phyloP scores from a whole-genome alignment of 345 rosid species.

The Sonneratia alba region DNA sequence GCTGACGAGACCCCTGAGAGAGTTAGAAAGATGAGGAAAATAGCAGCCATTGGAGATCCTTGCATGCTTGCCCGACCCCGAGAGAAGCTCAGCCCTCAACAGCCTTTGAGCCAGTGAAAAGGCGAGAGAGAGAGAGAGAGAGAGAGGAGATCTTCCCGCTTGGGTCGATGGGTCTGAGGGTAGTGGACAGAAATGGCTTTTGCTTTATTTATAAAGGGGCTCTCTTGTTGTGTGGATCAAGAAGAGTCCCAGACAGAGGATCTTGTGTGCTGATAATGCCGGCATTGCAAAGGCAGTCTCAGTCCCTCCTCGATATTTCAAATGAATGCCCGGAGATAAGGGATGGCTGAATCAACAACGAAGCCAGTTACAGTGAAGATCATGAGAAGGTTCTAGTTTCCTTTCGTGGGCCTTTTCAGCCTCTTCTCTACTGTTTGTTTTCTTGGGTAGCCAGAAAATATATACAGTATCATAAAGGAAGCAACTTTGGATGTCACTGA shows the following conservation, averaged over 20 bases:
- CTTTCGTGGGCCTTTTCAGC: not conserved
- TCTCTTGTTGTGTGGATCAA: not conserved
- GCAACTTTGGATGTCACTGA: not conserved
- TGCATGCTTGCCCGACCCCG: not conserved
- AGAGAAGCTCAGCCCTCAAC: not conserved
- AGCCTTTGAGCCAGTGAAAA: no score
- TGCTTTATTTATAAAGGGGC: no score
- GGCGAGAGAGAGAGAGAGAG: not conserved
- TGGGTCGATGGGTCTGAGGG: not conserved
- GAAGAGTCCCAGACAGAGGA: not conserved
- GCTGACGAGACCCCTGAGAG: slow-evolving; percentile 3
- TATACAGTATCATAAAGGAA: not conserved
- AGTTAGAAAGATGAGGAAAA: slow-evolving; percentile 13
- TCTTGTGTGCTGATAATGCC: not conserved
- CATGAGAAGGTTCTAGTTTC: not conserved
- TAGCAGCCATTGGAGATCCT: slow-evolving; percentile 2
- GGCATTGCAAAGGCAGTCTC: not conserved
- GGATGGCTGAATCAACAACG: no score
- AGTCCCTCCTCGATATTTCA: not conserved
- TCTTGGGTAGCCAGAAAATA: not conserved
- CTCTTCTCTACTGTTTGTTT: not conserved
- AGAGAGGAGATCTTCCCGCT: not conserved
- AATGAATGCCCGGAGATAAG: no score
- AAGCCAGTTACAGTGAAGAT: no score
- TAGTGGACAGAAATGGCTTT: not conserved